Conservation (phyloP, 2,329 filamentous ascomycete species). For the Ophiostoma ips region DNA sequence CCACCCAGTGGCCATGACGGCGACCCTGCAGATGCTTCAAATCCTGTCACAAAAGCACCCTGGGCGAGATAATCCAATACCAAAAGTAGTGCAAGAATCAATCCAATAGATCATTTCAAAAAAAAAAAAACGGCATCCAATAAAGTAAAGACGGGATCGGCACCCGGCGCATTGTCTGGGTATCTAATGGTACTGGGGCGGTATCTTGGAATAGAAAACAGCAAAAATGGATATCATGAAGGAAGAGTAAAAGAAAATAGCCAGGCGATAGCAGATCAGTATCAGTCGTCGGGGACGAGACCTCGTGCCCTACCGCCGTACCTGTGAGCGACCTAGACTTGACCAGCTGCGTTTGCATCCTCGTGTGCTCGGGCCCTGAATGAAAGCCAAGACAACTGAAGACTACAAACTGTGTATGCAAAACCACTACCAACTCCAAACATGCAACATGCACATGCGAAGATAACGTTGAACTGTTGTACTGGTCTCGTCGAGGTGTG, state of each 20-base stretch:
- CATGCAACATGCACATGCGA: not conserved
- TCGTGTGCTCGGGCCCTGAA: not conserved
- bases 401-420: conserved; percentile 14
- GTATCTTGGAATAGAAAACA: conserved; percentile 3
- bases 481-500: not conserved
- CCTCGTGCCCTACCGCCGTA: not conserved
- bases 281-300: not conserved
- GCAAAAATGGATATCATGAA: conserved; percentile 13
- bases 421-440: not conserved
- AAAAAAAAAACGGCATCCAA: not conserved
- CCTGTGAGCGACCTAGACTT: not conserved
- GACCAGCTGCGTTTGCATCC: not conserved
- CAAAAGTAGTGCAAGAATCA: too few relatives aligned
- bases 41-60: conserved; percentile 29
- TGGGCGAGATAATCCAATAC: conserved; percentile 24
- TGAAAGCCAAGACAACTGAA: conserved; percentile 9
- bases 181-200: conserved; percentile 8
- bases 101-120: not conserved
- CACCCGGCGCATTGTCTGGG: conserved; percentile 2
- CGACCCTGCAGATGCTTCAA: conserved; percentile 1
- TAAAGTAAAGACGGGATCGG: not conserved
- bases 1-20: not conserved
- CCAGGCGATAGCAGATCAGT: not conserved
- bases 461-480: not conserved
- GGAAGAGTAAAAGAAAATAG: conserved; percentile 6